Base-by-base conservation (phyloP, 768 basidiomycete species). In the Aureoboletus auriporus region DNA sequence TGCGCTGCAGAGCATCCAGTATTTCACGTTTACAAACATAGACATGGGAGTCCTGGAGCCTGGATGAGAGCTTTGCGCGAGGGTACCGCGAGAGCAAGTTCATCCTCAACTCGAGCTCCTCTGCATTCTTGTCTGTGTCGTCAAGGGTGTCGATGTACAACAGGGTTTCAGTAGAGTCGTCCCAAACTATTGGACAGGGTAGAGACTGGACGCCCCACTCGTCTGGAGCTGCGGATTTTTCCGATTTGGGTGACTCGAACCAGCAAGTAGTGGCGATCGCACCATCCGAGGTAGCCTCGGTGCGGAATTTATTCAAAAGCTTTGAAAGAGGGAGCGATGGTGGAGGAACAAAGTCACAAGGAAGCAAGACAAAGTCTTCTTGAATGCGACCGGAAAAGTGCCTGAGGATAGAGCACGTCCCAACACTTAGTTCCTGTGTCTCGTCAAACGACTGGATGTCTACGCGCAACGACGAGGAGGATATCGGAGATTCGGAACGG, bases 341-440 rank as follows among this genome's bases (percentile, higher is more conserved):
- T 0, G 93, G 86, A 8, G 93, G 84, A 17, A 93, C 76, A 42
- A 96, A 89, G 65, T 97, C 94, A 61, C 93, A 96, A 7, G 94
- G 87, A 2, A 97, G 77, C 20, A 97, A 67, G 35, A 96, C 79
- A 65, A 96, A 94, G 66, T 96, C 94, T 51, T 82, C 82, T 53
- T 78, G 75, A 53, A 94, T 93, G 41, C 83, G 82, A 41, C 63
- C 70, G 9, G 88, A 76, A 65, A 93, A 90, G 61, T 91, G 81
- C 44, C 82, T 78, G 50, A 95, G 75, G 23, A 94, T 74, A 17
- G 80, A 74, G 53, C 86, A 87, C 3, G 89, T 91, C 37, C 89
- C 90, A 7, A 76, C 74, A 46, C 75, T 74, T 14, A 76, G 69
- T 36, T 86, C 83, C 23, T 75, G 78, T 6, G 83, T 79, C 57